A percentile compares a stretch with the other conserved stretches of the same genome.
These are phyloP conservation scores for Dendrocalamus latiflorus DNA, from an alignment of 202 grass and related monocot species.

Conservation along the genomic window DNA sequence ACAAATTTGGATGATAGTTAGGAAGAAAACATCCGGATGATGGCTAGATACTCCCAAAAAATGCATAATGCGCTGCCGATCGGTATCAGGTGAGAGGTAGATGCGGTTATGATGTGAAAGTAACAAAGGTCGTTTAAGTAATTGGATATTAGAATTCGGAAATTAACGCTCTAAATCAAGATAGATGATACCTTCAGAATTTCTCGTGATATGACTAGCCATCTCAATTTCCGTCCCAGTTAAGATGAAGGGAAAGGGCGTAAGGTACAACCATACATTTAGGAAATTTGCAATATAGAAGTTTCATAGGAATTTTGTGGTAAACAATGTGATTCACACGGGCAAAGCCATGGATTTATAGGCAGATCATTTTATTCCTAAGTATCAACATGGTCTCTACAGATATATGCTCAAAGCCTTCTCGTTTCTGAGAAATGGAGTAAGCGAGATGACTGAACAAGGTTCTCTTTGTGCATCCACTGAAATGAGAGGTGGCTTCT, in stretches of 20 bases:
- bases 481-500: constrained; percentile 16
- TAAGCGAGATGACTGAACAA: neutral
- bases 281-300: neutral
- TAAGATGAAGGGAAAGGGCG: neutral
- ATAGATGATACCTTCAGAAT: neutral
- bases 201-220: neutral
- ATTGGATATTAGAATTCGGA: neutral
- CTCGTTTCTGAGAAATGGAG: neutral
- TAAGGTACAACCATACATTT: neutral
- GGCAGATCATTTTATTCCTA: neutral
- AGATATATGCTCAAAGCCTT: neutral
- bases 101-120: neutral
- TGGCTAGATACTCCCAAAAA: no score
- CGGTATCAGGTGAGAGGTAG: neutral
- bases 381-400: neutral
- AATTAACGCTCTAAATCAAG: neutral
- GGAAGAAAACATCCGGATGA: no score
- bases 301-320: neutral
- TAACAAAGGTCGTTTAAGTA: neutral
- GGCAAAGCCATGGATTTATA: neutral
- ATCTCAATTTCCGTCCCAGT: neutral
- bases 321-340: neutral
- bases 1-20: no score
- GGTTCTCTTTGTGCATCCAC: neutral
- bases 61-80: neutral